These are phyloP conservation scores for Ogataea pilisensis DNA, from an alignment of 805 yeast species.

Conservation along the genomic window DNA sequence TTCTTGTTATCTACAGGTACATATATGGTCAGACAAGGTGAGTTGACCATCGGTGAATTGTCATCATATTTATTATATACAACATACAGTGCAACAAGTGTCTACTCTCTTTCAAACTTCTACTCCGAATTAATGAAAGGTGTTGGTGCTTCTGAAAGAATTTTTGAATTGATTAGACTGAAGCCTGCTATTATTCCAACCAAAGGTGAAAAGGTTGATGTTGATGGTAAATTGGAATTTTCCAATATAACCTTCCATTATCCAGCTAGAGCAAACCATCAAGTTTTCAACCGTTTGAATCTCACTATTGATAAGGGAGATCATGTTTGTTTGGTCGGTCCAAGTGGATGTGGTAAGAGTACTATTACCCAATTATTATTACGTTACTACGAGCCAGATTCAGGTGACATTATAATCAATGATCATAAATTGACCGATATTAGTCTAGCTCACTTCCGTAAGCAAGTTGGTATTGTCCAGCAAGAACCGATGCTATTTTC, in stretches of 20 bases:
- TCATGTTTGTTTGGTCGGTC: slow-evolving; percentile 91
- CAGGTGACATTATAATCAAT: slow-evolving; percentile 64
- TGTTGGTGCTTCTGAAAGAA: slow-evolving; percentile 89
- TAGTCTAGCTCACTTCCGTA: slow-evolving; percentile 69
- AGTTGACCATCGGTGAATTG: slow-evolving; percentile 79
- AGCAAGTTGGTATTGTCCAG: slow-evolving; percentile 81
- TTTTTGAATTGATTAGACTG: slow-evolving; percentile 81
- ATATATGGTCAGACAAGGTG: slow-evolving; percentile 71
- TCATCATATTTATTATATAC: slow-evolving; percentile 95
- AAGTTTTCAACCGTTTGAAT: slow-evolving; percentile 57
- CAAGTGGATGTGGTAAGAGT: slow-evolving; percentile 95
- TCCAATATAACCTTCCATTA: slow-evolving; percentile 64
- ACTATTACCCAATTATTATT: slow-evolving; percentile 76
- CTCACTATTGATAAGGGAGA: slow-evolving; percentile 72
- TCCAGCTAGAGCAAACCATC: slow-evolving; percentile 76
- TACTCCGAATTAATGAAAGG: slow-evolving; percentile 96
- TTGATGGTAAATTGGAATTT: slow-evolving; percentile 58
- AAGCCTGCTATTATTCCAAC: slow-evolving; percentile 68
- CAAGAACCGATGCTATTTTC: slow-evolving; percentile 90
- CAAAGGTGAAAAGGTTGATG: slow-evolving; percentile 46
- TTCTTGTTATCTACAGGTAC: slow-evolving; percentile 79
- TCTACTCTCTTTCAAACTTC: slow-evolving; percentile 85
- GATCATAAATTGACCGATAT: slow-evolving; percentile 57
- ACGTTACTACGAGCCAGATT: slow-evolving; percentile 75
- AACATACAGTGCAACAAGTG: slow-evolving; percentile 88